These are phyloP conservation scores for Colletotrichum sp. DNA, from an alignment of 2,329 filamentous ascomycete genomes.

Conservation along the genomic window DNA sequence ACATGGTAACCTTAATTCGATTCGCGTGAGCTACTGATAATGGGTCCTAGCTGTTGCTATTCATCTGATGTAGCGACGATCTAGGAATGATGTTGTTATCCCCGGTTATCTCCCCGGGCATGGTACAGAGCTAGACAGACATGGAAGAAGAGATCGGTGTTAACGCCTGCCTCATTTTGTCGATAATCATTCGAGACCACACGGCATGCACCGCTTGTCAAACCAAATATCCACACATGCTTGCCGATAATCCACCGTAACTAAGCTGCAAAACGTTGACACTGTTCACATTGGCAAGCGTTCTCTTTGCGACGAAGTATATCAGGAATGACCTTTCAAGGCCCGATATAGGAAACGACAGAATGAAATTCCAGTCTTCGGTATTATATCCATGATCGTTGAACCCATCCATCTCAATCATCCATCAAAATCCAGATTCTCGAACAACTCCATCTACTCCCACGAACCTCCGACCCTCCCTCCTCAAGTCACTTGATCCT, in stretches of 20 bases:
- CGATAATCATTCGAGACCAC: too few relatives aligned
- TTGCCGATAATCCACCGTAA: too few relatives aligned
- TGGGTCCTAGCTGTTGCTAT: background rate
- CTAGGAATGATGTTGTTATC: background rate
- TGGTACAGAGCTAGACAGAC: background rate
- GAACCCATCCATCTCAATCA: background rate
- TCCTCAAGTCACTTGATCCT: background rate
- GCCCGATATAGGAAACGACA: background rate
- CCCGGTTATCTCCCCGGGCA: background rate
- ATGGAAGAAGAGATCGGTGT: too few relatives aligned
- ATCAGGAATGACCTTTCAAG: background rate
- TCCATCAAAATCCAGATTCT: rapidly evolving
- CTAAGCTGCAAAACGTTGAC: too few relatives aligned
- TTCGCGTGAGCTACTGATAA: background rate
- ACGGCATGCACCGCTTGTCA: too few relatives aligned
- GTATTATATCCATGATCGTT: background rate
- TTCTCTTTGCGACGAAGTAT: background rate
- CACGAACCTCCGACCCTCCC: background rate
- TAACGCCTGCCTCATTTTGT: too few relatives aligned
- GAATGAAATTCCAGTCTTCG: background rate
- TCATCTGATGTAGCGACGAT: background rate
- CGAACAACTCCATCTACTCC: background rate
- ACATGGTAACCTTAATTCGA: background rate
- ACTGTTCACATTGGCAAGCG: too few relatives aligned
- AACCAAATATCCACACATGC: too few relatives aligned